phyloP scores from a whole-genome alignment of 768 basidiomycete genomes.

The Suillus brevipes region DNA sequence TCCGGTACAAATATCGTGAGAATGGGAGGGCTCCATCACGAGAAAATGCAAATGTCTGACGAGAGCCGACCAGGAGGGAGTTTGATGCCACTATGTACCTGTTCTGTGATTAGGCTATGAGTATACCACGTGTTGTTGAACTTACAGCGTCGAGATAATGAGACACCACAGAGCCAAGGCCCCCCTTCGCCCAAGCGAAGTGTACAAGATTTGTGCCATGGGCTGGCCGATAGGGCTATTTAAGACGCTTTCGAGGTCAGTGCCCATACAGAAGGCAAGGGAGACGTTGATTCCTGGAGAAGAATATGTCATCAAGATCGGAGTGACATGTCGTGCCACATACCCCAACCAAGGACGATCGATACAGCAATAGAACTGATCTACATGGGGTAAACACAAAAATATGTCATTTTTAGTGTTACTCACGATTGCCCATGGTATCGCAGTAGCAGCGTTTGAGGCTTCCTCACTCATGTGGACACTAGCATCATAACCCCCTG shows the following conservation, averaged over 20 bases:
- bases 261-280: conserved; percentile 2
- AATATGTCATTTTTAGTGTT: background rate
- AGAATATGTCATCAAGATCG: background rate
- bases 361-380: background rate
- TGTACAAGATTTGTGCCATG: background rate
- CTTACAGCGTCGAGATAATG: background rate
- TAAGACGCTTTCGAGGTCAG: background rate
- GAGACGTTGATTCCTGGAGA: background rate
- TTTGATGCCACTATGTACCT: conserved; percentile 1
- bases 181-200: background rate
- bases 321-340: background rate
- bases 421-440: conserved; percentile 1
- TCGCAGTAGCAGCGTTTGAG: conserved; percentile 10
- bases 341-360: background rate
- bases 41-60: conserved; percentile 1
- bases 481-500: conserved; percentile 1
- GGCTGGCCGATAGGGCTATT: background rate
- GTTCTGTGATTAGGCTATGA: background rate
- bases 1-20: background rate
- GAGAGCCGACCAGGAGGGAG: conserved; percentile 1
- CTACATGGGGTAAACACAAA: background rate
- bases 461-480: background rate
- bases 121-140: background rate
- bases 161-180: background rate
- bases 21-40: conserved; percentile 1